Base-by-base conservation (phyloP, 2,329 filamentous ascomycete species). In the Tolypocladium cylindrosporum region DNA sequence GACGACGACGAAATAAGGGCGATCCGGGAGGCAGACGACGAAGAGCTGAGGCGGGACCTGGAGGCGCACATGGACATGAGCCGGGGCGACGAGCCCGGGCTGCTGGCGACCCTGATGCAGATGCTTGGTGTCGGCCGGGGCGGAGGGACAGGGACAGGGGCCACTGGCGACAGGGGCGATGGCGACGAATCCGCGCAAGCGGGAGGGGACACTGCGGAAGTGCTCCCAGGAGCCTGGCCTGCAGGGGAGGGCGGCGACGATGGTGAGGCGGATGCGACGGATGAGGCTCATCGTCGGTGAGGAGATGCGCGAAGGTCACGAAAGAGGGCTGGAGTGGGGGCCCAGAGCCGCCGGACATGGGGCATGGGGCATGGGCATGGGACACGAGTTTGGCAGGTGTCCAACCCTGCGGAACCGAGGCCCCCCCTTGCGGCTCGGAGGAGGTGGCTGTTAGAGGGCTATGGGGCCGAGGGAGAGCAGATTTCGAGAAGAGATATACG, bases 221-320 rank as follows among this genome's bases (percentile, higher is more conserved):
- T 31, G 9, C 45, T 69, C 13, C 72, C 72, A 14, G 72, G 72
- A 39, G 68, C 69, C 39, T 74, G 72, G 72, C 72, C 72, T 19
- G 66, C 65, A n/a, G 68, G 68, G 34, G 58, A 65, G 13, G 58
- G 50, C 39, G 61, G 57, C n/a, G 57, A 45, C 27, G 57, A 37
- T 52, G 43, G 55, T 48, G 51, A 43, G 39, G 21, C 42, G 41
- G 36, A 55, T 27, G 37, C 54, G 54, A 43, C 40, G 27, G 40
- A 21, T 13, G 39, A 43, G 40, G 54, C 40, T n/a, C 55, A 24
- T n/a, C 5, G n/a, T 24, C 41, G 41, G 41, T 24, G 36, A 57
- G 0, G 6, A 54, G 40, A 54, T 21, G 51, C 7, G 9, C 21
- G 48, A 21, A 48, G 21, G 16, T 34, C 31, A 42, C 54, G 40